These are phyloP conservation scores for Salicornia ramosissima DNA, from an alignment of 148 eudicot species.

Conservation along the genomic window DNA sequence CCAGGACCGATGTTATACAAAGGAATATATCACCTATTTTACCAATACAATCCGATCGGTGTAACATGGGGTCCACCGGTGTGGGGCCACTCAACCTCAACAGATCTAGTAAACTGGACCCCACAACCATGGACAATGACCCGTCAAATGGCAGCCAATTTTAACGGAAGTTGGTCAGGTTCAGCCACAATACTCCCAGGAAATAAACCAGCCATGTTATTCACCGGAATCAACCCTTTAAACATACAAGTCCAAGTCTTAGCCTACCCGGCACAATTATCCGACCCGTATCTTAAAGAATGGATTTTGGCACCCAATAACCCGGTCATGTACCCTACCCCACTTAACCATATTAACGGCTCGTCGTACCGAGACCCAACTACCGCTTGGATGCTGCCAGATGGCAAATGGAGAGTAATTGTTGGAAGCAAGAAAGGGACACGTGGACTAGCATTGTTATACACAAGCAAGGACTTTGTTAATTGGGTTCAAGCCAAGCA, in stretches of 20 bases:
- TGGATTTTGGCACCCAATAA: slow-evolving; percentile 44
- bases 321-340: slow-evolving; percentile 46
- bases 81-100: slow-evolving; percentile 76
- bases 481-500: slow-evolving; percentile 37
- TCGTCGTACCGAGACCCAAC: slow-evolving; percentile 58
- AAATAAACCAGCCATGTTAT: slow-evolving; percentile 45
- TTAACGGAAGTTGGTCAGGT: slow-evolving; percentile 69
- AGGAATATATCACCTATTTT: slow-evolving; percentile 72
- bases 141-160: slow-evolving; percentile 37
- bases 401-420: slow-evolving; percentile 38
- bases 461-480: slow-evolving; percentile 50
- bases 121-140: slow-evolving; percentile 43
- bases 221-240: slow-evolving; percentile 46
- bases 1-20: slow-evolving; percentile 68
- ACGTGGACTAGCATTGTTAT: slow-evolving; percentile 41
- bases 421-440: slow-evolving; percentile 29
- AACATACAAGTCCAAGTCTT: slow-evolving; percentile 56
- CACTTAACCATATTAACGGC: slow-evolving; percentile 34
- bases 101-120: slow-evolving; percentile 66
- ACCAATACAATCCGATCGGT: slow-evolving; percentile 65
- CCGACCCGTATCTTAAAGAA: slow-evolving; percentile 55
- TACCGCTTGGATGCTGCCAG: slow-evolving; percentile 50
- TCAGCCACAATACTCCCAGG: slow-evolving; percentile 56
- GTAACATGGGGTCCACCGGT: slow-evolving; percentile 48
- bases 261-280: slow-evolving; percentile 50